These are phyloP conservation scores for Lodderomyces oxycetoniae DNA, from an alignment of 1,139 yeast genomes.

Conservation along the genomic window DNA sequence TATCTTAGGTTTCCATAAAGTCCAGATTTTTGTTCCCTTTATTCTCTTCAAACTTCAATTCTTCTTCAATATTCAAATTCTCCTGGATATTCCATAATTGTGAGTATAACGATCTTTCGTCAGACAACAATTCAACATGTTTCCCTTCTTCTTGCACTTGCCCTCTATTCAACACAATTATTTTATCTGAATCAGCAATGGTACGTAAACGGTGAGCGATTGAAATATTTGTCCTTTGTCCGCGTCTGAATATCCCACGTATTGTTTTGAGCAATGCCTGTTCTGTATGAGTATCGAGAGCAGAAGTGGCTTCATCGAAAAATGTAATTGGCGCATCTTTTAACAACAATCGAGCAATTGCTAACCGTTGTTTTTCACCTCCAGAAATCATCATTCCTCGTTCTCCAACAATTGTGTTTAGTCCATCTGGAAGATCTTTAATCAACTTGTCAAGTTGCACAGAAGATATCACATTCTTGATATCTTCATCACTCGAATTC, in stretches of 20 bases:
- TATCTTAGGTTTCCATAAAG: too few relatives aligned
- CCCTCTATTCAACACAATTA: constrained; percentile 80
- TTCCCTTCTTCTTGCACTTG: constrained; percentile 82
- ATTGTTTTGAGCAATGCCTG: constrained; percentile 75
- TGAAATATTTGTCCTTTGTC: constrained; percentile 69
- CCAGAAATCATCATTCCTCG: constrained; percentile 98
- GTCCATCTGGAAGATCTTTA: constrained; percentile 74
- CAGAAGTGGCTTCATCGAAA: constrained; percentile 96
- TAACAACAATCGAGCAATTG: constrained; percentile 81
- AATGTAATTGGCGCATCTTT: constrained; percentile 87
- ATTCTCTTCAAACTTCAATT: constrained; percentile 13
- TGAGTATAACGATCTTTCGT: constrained; percentile 58
- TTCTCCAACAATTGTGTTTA: constrained; percentile 90
- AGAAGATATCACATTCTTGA: constrained; percentile 53
- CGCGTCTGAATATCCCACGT: constrained; percentile 52
- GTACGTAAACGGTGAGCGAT: constrained; percentile 94
- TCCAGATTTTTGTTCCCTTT: constrained; percentile 1
- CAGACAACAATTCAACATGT: constrained; percentile 56
- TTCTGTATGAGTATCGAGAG: constrained; percentile 94
- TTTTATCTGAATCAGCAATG: constrained; percentile 90
- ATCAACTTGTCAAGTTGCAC: constrained; percentile 69
- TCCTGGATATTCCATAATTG: constrained; percentile 93
- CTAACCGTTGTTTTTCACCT: constrained; percentile 94
- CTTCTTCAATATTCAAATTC: constrained; percentile 49
- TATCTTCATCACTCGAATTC: constrained; percentile 69